Base-by-base conservation (phyloP, 1,284 basidiomycete genomes). In the Sphagnurus paluster region DNA sequence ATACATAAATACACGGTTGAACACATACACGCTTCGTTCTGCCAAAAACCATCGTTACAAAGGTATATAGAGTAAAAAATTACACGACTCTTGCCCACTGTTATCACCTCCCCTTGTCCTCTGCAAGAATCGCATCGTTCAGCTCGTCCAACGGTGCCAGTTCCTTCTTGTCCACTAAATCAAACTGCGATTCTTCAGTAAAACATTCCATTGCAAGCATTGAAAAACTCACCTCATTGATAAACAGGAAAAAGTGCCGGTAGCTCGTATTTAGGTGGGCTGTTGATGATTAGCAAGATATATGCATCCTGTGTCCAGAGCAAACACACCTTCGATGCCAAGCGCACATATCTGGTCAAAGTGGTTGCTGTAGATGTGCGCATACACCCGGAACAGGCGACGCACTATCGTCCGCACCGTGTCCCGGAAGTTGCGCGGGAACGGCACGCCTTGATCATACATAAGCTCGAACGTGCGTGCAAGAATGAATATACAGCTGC, bases 231-330 rank as follows among this genome's bases (percentile, higher is more conserved):
- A 91, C 93, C 77, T 99, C 96, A 59, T 93, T 87, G 52, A 98
- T 84, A 65, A 99, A 98, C 38, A 99, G 76, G 72, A 98, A 90
- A 74, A 99, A 99, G 71, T 99, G 97, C 23, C 93, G 84, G 68
- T 99, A 99, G 63, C 94, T 98, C 2, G 97, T 99, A 69, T 99
- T 99, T 57, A 99, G 78, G 67, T 99, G 97, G 1, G 96, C 96
- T 97, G 59, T 19, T n/a, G n/a, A n/a, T n/a, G n/a, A n/a, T n/a
- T n/a, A n/a, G n/a, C n/a, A n/a, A n/a, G n/a, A n/a, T n/a, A n/a
- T n/a, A n/a, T n/a, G n/a, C n/a, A n/a, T n/a, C n/a, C n/a, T n/a
- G n/a, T n/a, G n/a, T n/a, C n/a, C n/a, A n/a, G n/a, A n/a, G n/a
- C n/a, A 42, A 23, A 41, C 74, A 42, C 55, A 96, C 94, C 94